Base-by-base conservation (phyloP, 208 protist genomes). In the Balamuthia mandrillaris region DNA sequence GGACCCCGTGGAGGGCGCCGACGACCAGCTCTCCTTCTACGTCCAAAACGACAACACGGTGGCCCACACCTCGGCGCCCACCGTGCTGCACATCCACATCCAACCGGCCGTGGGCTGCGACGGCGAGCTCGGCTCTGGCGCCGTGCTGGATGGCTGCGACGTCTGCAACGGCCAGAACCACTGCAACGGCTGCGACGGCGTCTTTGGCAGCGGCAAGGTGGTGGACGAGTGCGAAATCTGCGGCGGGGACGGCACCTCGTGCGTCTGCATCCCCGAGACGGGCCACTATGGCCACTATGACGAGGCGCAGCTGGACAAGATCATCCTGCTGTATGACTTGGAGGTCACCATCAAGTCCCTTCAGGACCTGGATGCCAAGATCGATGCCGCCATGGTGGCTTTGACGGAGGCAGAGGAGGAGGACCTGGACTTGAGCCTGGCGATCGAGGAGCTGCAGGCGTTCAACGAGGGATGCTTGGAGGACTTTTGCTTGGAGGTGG, bases 151-250 rank as follows among this genome's bases (percentile, higher is more conserved):
- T 24, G 49, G 44, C 3, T 77, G 66, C 42, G 37, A 1, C 0
- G n/a, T 56, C 0, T 77, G 66, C 44, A 45, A 45, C 41, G 66
- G 66, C 66, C 33, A 77, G 24, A 77, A 77, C 44, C 33, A 18
- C 42, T 77, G 66, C 66, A 45, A 56, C n/a, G 66, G 66, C 3
- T 77, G 66, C 66, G 66, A 77, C 24, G 66, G 66, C 41, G 66
- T 77, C 27, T 45, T 45, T 29, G 66, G 66, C 21, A 56, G 44
- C 12, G 66, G 66, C 66, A 77, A 77, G 66, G 66, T 77, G 0
- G 0, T 54, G 1, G 66, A 77, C 44, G 42, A 18, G 0, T 77
- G 66, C 42, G 66, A 45, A 24, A 29, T 77, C 5, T 77, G 66
- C 66, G 66, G 39, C 42, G 66, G 66, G 27, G 14, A 35, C 0